Conservation (phyloP, 129 eudicot species). For the Deinandra increscens region DNA sequence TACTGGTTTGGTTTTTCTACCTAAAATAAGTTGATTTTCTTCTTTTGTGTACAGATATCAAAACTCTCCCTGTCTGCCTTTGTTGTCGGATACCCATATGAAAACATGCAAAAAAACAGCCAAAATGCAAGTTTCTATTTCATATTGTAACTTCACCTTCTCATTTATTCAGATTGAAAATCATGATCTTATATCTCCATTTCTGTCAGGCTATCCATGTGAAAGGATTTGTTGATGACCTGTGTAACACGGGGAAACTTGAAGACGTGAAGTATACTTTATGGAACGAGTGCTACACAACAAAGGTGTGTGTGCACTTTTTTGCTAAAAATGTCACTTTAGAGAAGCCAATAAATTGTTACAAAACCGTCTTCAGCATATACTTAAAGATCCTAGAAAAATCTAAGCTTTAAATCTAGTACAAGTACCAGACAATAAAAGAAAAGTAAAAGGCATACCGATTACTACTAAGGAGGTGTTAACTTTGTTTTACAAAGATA, state of each 20-base stretch:
- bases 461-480: background rate
- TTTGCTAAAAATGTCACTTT: constrained; percentile 6
- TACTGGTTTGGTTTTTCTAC: background rate
- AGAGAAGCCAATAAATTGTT: constrained; percentile 4
- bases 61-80: constrained; percentile 62
- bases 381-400: background rate
- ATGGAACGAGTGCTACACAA: constrained; percentile 85
- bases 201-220: constrained; percentile 70
- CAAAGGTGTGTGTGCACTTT: constrained; percentile 62
- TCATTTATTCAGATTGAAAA: constrained; percentile 13
- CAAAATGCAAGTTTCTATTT: constrained; percentile 41
- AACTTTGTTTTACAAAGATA: no score
- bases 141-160: background rate
- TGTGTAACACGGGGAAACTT: constrained; percentile 60
- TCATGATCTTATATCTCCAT: background rate
- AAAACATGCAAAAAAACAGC: constrained; percentile 32
- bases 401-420: background rate
- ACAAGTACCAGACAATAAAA: background rate
- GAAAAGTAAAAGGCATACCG: background rate
- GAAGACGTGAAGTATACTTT: constrained; percentile 66
- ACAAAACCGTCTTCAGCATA: background rate
- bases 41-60: constrained; percentile 56
- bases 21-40: background rate
- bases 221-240: constrained; percentile 70
- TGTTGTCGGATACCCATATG: constrained; percentile 73